Conservation (phyloP, 805 yeast genomes). For the Ogataea polymorpha region DNA sequence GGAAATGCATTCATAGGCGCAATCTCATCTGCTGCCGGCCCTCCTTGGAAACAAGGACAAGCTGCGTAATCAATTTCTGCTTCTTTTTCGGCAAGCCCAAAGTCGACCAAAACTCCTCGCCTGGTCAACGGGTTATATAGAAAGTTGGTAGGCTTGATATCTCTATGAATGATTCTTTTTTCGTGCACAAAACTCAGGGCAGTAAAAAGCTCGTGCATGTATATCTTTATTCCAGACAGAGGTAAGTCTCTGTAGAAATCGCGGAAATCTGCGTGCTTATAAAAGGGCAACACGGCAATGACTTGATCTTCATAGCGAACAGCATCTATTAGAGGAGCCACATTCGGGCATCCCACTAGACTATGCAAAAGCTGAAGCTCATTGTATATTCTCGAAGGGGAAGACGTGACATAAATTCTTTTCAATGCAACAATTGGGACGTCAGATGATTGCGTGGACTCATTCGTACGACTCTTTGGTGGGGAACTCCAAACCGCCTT, state of each 20-base stretch:
- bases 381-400: constrained; percentile 86
- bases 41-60: constrained; percentile 59
- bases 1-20: constrained; percentile 37
- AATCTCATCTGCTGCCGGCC: constrained; percentile 27
- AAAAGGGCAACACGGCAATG: constrained; percentile 87
- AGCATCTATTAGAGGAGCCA: constrained; percentile 90
- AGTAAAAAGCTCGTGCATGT: constrained; percentile 73
- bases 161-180: constrained; percentile 84
- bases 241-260: constrained; percentile 81
- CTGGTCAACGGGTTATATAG: constrained; percentile 62
- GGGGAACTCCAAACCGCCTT: constrained; percentile 30
- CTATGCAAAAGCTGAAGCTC: constrained; percentile 77
- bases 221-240: constrained; percentile 72
- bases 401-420: constrained; percentile 90
- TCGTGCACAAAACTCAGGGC: constrained; percentile 77
- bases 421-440: constrained; percentile 73
- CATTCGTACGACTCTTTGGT: constrained; percentile 17
- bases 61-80: constrained; percentile 28
- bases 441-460: constrained; percentile 18
- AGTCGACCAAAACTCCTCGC: constrained; percentile 83
- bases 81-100: constrained; percentile 82
- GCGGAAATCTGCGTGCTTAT: constrained; percentile 86
- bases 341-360: constrained; percentile 63
- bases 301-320: constrained; percentile 87
- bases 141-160: constrained; percentile 77